Conservation (phyloP, 768 basidiomycete genomes). For the Rhizopogon vinicolor region DNA sequence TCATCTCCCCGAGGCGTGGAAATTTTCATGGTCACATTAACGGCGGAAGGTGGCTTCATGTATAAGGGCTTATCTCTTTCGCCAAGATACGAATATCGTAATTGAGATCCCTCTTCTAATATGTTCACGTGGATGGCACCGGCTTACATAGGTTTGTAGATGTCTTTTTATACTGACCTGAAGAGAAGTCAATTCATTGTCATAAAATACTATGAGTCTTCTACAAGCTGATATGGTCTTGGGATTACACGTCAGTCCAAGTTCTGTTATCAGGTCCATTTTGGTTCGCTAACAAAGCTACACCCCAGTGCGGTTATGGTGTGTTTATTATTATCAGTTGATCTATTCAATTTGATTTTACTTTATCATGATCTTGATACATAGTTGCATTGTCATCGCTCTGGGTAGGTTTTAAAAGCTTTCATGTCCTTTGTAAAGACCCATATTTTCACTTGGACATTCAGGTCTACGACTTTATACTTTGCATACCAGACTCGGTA, state of each 20-base stretch:
- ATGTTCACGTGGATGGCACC: too few species aligned
- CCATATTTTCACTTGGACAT: background rate
- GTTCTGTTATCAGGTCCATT: background rate
- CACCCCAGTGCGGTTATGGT: background rate
- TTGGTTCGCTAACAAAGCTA: background rate
- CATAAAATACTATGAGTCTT: background rate
- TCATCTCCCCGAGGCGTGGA: too few species aligned
- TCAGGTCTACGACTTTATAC: background rate
- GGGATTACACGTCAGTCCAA: background rate
- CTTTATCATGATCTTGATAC: too few species aligned
- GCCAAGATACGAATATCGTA: too few species aligned
- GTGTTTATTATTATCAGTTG: background rate
- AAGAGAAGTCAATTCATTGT: too few species aligned
- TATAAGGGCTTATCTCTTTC: too few species aligned
- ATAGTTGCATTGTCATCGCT: background rate
- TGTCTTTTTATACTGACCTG: background rate
- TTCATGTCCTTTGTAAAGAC: background rate
- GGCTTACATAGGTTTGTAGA: too few species aligned
- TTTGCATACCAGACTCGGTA: background rate
- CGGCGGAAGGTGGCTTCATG: too few species aligned
- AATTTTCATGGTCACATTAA: too few species aligned
- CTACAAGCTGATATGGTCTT: background rate
- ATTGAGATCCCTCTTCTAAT: too few species aligned
- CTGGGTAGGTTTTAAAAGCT: background rate
- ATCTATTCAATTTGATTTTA: background rate